These are phyloP conservation scores for Cymodocea nodosa DNA, from an alignment of 116 monocot species.

Conservation along the genomic window DNA sequence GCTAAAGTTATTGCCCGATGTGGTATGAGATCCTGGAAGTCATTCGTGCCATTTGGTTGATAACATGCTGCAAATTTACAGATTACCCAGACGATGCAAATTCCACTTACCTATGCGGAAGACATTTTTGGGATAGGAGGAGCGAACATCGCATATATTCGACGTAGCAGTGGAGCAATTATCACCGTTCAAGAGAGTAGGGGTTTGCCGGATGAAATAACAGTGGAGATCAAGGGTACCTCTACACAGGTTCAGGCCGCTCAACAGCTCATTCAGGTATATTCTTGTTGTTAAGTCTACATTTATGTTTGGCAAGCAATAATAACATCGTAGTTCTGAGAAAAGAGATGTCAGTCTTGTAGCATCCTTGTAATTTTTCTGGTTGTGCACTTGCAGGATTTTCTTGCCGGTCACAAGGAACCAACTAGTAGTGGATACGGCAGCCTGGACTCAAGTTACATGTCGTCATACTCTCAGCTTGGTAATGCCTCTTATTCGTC, in stretches of 20 bases:
- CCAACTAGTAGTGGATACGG: conserved; percentile 4
- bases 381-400: conserved; percentile 3
- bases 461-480: conserved; percentile 13
- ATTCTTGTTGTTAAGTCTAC: background rate
- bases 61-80: conserved; percentile 8
- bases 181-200: conserved; percentile 49
- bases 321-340: too few species aligned
- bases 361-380: background rate
- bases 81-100: conserved; percentile 79
- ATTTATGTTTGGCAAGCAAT: background rate
- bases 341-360: background rate
- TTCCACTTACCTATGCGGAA: conserved; percentile 63
- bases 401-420: conserved; percentile 14
- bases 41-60: background rate
- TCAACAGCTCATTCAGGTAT: conserved; percentile 65
- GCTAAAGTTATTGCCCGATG: too few species aligned
- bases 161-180: conserved; percentile 50
- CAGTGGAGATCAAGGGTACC: conserved; percentile 72
- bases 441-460: conserved; percentile 7
- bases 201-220: conserved; percentile 51
- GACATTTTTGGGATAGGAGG: conserved; percentile 61
- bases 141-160: conserved; percentile 52
- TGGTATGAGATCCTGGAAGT: too few species aligned
- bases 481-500: conserved; percentile 7
- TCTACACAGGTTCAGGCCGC: conserved; percentile 56